A percentile compares a stretch with the other conserved stretches of the same genome.
phyloP scores from a whole-genome alignment of 371 early-diverging fungal species.

The Mortierella sp. region DNA sequence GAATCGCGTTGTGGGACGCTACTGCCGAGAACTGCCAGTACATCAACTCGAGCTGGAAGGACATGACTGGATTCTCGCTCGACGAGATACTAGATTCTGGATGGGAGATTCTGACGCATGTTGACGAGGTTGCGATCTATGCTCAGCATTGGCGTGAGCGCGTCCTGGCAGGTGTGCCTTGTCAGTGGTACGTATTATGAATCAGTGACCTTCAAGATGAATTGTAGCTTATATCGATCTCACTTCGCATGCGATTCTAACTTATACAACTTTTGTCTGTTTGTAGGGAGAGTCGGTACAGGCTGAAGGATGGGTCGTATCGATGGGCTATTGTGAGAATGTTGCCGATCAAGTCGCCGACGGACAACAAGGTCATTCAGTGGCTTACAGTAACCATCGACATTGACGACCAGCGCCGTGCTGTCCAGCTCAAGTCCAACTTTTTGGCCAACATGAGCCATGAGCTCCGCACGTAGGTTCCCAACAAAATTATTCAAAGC shows the following conservation, averaged over 20 bases:
- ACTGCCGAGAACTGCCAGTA: slow-evolving; percentile 37
- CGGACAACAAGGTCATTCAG: slow-evolving; percentile 39
- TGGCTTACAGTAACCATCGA: slow-evolving; percentile 56
- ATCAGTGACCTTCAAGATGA: neutral
- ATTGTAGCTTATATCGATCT: neutral
- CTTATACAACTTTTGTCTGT: neutral
- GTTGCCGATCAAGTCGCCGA: slow-evolving; percentile 41
- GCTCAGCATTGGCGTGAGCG: slow-evolving; percentile 39
- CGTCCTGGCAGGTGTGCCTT: slow-evolving; percentile 32
- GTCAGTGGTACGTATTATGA: slow-evolving; percentile 37
- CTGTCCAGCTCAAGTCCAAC: slow-evolving; percentile 60
- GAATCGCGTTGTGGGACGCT: slow-evolving; percentile 54
- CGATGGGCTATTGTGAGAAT: slow-evolving; percentile 52
- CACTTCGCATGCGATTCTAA: neutral
- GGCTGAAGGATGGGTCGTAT: slow-evolving; percentile 39
- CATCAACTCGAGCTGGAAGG: slow-evolving; percentile 48
- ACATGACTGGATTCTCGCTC: slow-evolving; percentile 44
- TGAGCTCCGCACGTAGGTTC: slow-evolving; percentile 49
- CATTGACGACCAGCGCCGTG: slow-evolving; percentile 52
- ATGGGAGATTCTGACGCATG: slow-evolving; percentile 28
- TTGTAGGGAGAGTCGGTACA: slow-evolving; percentile 51
- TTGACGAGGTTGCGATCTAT: slow-evolving; percentile 30
- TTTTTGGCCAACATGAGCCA: slow-evolving; percentile 73
- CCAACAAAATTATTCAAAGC: neutral
- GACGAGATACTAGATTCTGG: slow-evolving; percentile 34